Evolutionary conservation across 2,329 filamentous ascomycete species (phyloP).

Genomic region (Coniochaeta ligniaria): DNA sequence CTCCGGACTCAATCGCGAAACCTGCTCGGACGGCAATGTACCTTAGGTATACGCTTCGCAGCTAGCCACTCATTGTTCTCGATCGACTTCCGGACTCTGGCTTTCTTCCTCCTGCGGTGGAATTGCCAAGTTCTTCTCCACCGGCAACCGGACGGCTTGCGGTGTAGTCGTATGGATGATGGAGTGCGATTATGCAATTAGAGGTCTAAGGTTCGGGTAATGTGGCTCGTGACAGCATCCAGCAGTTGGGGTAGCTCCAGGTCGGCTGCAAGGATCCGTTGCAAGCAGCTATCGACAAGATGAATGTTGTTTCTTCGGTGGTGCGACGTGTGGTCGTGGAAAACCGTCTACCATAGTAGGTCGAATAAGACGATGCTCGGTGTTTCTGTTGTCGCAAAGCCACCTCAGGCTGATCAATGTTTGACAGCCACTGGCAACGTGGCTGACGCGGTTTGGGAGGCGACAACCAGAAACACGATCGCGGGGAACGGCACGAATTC

Average conservation of each 20-base stretch:
- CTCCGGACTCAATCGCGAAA: neutral
- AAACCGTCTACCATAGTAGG: too few relatives aligned
- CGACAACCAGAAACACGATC: neutral
- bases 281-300: neutral
- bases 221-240: neutral
- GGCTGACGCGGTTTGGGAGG: neutral
- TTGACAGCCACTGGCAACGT: neutral
- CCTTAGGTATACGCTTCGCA: neutral
- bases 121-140: neutral
- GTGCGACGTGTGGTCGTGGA: neutral
- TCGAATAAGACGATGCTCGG: neutral
- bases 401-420: neutral
- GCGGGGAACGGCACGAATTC: neutral
- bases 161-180: neutral
- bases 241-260: neutral
- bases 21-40: neutral
- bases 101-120: neutral
- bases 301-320: neutral
- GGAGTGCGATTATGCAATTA: neutral
- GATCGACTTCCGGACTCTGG: neutral
- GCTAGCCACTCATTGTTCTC: neutral
- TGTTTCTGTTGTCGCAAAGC: neutral
- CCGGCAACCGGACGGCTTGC: neutral
- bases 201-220: neutral
- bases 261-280: neutral